These are phyloP conservation scores for Trichosporon faecale DNA, from an alignment of 1,284 basidiomycete species.

Conservation along the genomic window DNA sequence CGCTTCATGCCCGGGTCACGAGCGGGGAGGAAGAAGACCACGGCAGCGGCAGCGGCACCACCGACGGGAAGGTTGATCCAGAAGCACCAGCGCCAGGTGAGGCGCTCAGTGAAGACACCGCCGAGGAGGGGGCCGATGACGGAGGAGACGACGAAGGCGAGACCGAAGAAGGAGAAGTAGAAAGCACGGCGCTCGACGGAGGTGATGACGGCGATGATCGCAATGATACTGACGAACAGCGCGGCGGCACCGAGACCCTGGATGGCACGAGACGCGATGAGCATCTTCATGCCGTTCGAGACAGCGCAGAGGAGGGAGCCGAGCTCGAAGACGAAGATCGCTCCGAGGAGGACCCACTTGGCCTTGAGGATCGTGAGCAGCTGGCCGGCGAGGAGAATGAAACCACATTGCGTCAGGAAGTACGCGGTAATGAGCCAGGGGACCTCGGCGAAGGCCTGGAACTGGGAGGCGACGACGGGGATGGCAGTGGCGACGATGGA, in stretches of 20 bases:
- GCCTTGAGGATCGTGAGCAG: constrained; percentile 52
- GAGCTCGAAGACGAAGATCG: constrained; percentile 55
- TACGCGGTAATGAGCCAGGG: constrained; percentile 56
- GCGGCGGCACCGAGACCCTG: constrained; percentile 42
- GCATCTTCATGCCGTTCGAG: constrained; percentile 46
- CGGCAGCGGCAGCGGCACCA: constrained; percentile 46
- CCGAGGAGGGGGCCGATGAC: constrained; percentile 51
- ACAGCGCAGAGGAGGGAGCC: constrained; percentile 58
- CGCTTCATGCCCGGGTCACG: constrained; percentile 51
- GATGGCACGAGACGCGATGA: constrained; percentile 58
- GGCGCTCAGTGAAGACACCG: constrained; percentile 54
- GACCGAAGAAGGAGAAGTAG: constrained; percentile 45
- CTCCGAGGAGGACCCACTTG: constrained; percentile 54
- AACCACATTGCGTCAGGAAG: constrained; percentile 52
- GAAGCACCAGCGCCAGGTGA: constrained; percentile 55
- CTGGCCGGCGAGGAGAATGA: constrained; percentile 53
- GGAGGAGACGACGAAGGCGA: constrained; percentile 52
- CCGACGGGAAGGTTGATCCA: constrained; percentile 57
- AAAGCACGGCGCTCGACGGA: constrained; percentile 53
- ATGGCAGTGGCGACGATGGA: constrained; percentile 53
- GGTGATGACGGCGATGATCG: constrained; percentile 51
- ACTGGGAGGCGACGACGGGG: constrained; percentile 54
- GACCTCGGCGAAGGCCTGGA: constrained; percentile 51
- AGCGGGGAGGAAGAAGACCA: constrained; percentile 53
- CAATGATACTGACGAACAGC: constrained; percentile 53